Base-by-base conservation (phyloP, 345 rosid species). In the Hevea brasiliensis region DNA sequence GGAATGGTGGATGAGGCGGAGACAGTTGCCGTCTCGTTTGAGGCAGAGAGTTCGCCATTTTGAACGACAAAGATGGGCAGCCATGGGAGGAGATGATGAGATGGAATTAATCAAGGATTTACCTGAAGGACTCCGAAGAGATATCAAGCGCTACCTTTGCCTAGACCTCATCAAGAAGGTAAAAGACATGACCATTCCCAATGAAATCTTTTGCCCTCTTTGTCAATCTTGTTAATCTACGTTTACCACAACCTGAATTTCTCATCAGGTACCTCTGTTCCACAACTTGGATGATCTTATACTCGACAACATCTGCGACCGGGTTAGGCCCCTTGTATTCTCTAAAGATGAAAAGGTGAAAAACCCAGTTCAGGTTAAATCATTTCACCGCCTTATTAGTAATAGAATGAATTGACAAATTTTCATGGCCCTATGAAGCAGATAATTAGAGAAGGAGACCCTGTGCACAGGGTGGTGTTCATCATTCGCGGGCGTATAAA, bases 391-490 rank as follows among this genome's bases (percentile, higher is more conserved):
- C 37, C 1, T 2, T n/a, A 18, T 13, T 68, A 18, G 64, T 3
- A 40, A 71, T 27, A 37, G n/a, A 66, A 27, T 53, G 17, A 60
- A 1, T 40, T 23, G 37, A 21, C 50, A n/a, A 29, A 11, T 44
- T 45, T 27, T 41, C 0, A 13, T 24, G 18, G 44, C 64, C 62
- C 47, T 29, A 0, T 41, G 64, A 35, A 56, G 73, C 85, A 94
- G 97, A 88, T 94, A 63, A 88, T 89, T n/a, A 83, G 98, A 5
- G 98, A 94, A 85, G 97, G 97, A 35, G 98, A 94, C 74, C 98
- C 93, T 0, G 98, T 94, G 70, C 88, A 74, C 72, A 85, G 90
- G 67, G 90, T 94, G 89, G 78, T 90, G 65, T 90, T 94, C 75
- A 68, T 94, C 0, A 88, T 90, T 45, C 81, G 79, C 0, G 97